Conservation (phyloP, 2,329 filamentous ascomycete species). For the Neobulgaria alba region DNA sequence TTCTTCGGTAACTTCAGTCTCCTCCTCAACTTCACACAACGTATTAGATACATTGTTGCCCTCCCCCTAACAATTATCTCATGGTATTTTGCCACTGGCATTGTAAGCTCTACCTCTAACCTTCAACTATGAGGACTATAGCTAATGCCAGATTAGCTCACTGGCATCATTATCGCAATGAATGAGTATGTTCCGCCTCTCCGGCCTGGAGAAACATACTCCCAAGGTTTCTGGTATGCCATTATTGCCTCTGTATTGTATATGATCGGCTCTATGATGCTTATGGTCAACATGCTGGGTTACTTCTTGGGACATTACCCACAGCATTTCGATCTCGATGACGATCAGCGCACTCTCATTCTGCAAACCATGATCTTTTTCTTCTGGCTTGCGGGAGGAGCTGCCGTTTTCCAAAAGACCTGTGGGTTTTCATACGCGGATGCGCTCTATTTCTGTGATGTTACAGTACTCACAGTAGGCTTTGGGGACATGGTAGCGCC, state of each 20-base stretch:
- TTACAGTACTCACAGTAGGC: conserved; percentile 52
- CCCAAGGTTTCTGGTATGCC: conserved; percentile 63
- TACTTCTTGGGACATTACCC: conserved; percentile 62
- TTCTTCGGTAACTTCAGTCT: conserved; percentile 60
- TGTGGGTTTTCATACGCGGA: conserved; percentile 52
- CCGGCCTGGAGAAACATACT: conserved; percentile 44
- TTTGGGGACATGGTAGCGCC: conserved; percentile 53
- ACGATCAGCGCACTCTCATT: conserved; percentile 61
- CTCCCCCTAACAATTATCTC: conserved; percentile 59
- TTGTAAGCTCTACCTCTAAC: conserved; percentile 40
- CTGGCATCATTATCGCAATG: conserved; percentile 49
- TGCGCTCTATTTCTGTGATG: conserved; percentile 52
- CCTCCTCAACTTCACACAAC: conserved; percentile 59
- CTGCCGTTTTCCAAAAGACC: conserved; percentile 48
- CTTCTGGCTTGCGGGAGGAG: conserved; percentile 58
- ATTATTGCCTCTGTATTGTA: conserved; percentile 57
- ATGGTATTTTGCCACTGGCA: conserved; percentile 54
- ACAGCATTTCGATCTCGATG: conserved; percentile 55
- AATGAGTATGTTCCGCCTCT: conserved; percentile 40
- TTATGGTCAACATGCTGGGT: conserved; percentile 63
- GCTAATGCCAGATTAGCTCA: conserved; percentile 35
- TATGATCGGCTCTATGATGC: conserved; percentile 49
- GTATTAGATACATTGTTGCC: conserved; percentile 57
- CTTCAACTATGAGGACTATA: background rate
- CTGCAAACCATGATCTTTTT: conserved; percentile 64